These are phyloP conservation scores for Striga hermonthica DNA, from an alignment of 305 asterid species.

Conservation along the genomic window DNA sequence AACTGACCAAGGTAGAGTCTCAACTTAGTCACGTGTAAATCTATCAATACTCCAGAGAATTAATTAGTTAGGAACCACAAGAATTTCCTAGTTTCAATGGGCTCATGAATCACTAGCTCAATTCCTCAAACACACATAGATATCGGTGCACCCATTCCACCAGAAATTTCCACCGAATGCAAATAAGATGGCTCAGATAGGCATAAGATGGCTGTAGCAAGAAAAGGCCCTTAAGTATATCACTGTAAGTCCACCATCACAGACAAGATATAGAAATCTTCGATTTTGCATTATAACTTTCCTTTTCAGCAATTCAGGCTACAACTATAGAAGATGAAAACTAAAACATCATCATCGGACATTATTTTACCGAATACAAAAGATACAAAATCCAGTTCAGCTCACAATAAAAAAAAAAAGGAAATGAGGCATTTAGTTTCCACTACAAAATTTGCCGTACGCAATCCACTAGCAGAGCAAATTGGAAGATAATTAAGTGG, in stretches of 20 bases:
- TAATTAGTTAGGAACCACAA: not conserved
- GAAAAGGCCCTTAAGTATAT: not conserved
- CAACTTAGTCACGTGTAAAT: conserved; percentile 16
- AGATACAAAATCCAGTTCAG: no score
- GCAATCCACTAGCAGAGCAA: conserved; percentile 11
- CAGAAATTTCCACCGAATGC: no score
- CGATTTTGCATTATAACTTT: not conserved
- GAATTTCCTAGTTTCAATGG: not conserved
- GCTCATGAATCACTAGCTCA: conserved; percentile 6
- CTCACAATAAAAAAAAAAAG: no score
- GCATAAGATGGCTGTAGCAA: not conserved
- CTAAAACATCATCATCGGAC: not conserved
- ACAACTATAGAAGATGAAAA: not conserved
- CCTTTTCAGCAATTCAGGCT: not conserved
- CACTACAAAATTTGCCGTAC: not conserved
- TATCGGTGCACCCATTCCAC: no score
- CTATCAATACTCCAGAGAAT: conserved; percentile 13
- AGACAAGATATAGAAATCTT: not conserved
- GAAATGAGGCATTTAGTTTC: no score
- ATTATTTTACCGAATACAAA: not conserved
- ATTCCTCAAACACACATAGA: conserved; percentile 3
- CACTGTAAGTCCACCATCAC: not conserved
- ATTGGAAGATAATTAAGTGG: conserved; percentile 19
- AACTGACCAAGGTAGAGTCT: conserved; percentile 12
- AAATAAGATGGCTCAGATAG: no score